A percentile compares a stretch with the other conserved stretches of the same genome.
These are phyloP conservation scores for Hyaloscypha finlandica DNA, from an alignment of 495 filamentous ascomycete genomes.

Conservation along the genomic window DNA sequence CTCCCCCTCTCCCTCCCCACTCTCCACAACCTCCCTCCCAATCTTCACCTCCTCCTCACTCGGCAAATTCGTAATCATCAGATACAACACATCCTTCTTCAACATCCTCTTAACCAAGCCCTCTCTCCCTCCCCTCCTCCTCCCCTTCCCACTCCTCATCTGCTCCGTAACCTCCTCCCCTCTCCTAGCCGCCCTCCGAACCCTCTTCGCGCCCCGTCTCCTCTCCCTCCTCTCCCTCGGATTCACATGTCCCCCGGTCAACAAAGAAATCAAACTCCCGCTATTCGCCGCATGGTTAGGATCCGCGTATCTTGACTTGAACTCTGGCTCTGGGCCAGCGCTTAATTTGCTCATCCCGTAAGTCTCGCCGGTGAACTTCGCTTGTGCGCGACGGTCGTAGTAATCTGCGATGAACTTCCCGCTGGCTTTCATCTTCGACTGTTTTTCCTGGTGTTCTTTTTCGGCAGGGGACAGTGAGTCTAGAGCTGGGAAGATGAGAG, in stretches of 20 bases:
- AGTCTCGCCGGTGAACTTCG: slow-evolving; percentile 44
- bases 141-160: neutral
- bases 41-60: slow-evolving; percentile 44
- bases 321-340: slow-evolving; percentile 38
- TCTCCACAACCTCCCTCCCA: slow-evolving; percentile 9
- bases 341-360: slow-evolving; percentile 20
- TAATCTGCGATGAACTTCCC: slow-evolving; percentile 53
- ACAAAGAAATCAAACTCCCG: slow-evolving; percentile 42
- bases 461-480: slow-evolving; percentile 41
- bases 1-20: neutral
- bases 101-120: slow-evolving; percentile 30
- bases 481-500: slow-evolving; percentile 55
- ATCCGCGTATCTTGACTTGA: slow-evolving; percentile 47
- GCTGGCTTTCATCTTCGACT: slow-evolving; percentile 40
- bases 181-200: slow-evolving; percentile 8
- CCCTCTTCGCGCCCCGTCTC: slow-evolving; percentile 12
- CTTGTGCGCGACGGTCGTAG: slow-evolving; percentile 51
- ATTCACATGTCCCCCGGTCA: slow-evolving; percentile 46
- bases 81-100: slow-evolving; percentile 47
- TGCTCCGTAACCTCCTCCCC: slow-evolving; percentile 13
- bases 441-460: slow-evolving; percentile 37
- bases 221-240: slow-evolving; percentile 14
- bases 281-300: slow-evolving; percentile 52
- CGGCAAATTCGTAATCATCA: slow-evolving; percentile 56
- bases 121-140: slow-evolving; percentile 17